Evolutionary conservation across 176 grass and related monocot genomes (phyloP), one percentile per base, ranked within the genome.

Genomic region (Lolium perenne): DNA sequence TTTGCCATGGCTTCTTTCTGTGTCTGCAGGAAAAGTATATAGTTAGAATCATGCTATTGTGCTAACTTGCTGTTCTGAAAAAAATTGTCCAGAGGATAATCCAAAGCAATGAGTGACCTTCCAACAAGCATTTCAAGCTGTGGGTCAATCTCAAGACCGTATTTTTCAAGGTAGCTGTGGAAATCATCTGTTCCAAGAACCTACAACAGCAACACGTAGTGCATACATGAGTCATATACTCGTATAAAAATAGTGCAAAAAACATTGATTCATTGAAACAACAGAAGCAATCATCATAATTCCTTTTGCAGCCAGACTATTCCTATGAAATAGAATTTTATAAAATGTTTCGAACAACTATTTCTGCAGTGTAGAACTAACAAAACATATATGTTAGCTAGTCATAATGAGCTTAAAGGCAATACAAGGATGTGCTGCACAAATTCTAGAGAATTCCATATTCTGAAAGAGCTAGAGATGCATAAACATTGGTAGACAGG

Each of bases 161-260:
- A 99, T 87, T 90, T 99, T 79, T 88, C 69, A 6, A 99, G 94
- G 80, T 94, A 99, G 58, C 81, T 80, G 85, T 88, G 87, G 83
- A 99, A 85, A 80, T 92, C 88, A 78, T 91, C 89, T 61, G 94
- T 99, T n/a, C 94, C 97, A 80, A 96, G 88, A 86, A 99, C 93
- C 97, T 99, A 80, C 56, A 83, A 22, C 32, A 69, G 43, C 13
- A 85, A 1, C 10, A 72, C 38, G 20, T 32, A 61, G 66, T 22
- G 23, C 25, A 86, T 80, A 55, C 12, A 53, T 79, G 60, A 74
- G 17, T n/a, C 41, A 47, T 51, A 66, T 53, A 74, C 12, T 40
- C 21, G 21, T 35, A 66, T 61, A 26, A 17, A 56, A 64, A 77
- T 56, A 56, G 59, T 51, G 72, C 25, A 4, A 0, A 78, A 78